phyloP scores from a whole-genome alignment of 2,329 filamentous ascomycete species.

The Fusarium newnesense region DNA sequence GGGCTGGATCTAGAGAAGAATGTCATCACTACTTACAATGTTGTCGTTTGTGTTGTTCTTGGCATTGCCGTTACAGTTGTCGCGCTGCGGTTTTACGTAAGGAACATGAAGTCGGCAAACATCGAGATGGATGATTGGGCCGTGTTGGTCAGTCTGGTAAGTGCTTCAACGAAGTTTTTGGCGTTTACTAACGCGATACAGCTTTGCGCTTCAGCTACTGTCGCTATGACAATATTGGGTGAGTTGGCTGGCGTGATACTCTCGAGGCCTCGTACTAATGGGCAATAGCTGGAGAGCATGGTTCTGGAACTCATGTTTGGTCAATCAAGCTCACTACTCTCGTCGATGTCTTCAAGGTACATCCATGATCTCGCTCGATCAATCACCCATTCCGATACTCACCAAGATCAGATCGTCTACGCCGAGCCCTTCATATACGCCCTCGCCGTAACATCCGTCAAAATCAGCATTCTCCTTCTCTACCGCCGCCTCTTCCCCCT shows the following conservation, averaged over 20 bases:
- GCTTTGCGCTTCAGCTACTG: slow-evolving; percentile 1
- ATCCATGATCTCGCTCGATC: accelerated
- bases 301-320: slow-evolving; percentile 14
- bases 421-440: slow-evolving; percentile 18
- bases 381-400: background rate
- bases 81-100: slow-evolving; percentile 13
- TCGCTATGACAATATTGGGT: slow-evolving; percentile 9
- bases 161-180: accelerated
- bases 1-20: background rate
- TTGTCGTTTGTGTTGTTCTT: slow-evolving; percentile 3
- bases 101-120: slow-evolving; percentile 13
- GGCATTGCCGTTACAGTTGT: background rate
- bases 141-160: slow-evolving; percentile 4
- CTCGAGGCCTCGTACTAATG: accelerated
- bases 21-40: background rate
- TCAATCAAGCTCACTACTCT: slow-evolving; percentile 8
- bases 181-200: accelerated
- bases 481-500: slow-evolving; percentile 23
- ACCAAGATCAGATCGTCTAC: background rate
- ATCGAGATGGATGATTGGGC: slow-evolving; percentile 21
- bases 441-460: slow-evolving; percentile 19
- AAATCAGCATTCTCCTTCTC: slow-evolving; percentile 13
- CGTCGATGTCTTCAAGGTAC: slow-evolving; percentile 3
- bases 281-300: background rate
- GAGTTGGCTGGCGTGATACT: accelerated